A percentile compares a stretch with the other conserved stretches of the same genome.
phyloP scores from a whole-genome alignment of 1,284 basidiomycete species.

The Rugiboletus extremiorientalis region DNA sequence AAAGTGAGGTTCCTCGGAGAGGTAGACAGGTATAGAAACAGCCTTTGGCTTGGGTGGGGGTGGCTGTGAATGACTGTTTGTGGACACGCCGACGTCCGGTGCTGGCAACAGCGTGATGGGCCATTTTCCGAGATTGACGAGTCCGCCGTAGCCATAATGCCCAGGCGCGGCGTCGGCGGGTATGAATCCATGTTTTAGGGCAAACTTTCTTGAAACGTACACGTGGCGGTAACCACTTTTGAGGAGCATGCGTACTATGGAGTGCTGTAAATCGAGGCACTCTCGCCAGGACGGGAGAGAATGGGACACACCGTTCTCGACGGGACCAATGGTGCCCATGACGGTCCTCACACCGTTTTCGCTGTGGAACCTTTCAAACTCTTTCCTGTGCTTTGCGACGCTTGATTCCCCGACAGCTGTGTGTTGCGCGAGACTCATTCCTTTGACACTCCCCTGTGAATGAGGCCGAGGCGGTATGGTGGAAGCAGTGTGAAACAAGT shows the following conservation, averaged over 20 bases:
- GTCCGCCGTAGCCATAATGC: conserved; percentile 82
- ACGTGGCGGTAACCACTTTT: conserved; percentile 94
- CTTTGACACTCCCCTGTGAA: conserved; percentile 42
- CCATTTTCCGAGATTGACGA: conserved; percentile 81
- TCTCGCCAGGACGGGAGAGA: neutral
- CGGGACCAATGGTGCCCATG: conserved; percentile 87
- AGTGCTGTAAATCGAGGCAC: conserved; percentile 6
- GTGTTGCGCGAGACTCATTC: conserved; percentile 23
- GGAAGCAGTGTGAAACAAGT: conserved; percentile 48
- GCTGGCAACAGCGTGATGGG: conserved; percentile 59
- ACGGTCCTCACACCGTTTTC: conserved; percentile 95
- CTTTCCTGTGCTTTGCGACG: conserved; percentile 65
- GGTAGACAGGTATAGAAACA: conserved; percentile 55
- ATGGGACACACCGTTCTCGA: conserved; percentile 65
- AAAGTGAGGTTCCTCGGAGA: conserved; percentile 95
- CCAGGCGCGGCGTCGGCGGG: conserved; percentile 81
- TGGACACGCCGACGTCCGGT: conserved; percentile 28
- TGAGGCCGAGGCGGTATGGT: conserved; percentile 13
- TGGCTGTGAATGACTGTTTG: conserved; percentile 19
- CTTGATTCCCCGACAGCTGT: conserved; percentile 31
- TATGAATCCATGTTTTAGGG: conserved; percentile 86
- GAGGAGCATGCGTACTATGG: conserved; percentile 84
- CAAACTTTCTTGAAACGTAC: conserved; percentile 94
- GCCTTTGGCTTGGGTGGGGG: conserved; percentile 38
- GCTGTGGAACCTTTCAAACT: conserved; percentile 83